Evolutionary conservation across 2,329 filamentous ascomycete genomes (phyloP), one percentile per base, ranked within the genome.

Genomic region (Cercospora sojina): DNA sequence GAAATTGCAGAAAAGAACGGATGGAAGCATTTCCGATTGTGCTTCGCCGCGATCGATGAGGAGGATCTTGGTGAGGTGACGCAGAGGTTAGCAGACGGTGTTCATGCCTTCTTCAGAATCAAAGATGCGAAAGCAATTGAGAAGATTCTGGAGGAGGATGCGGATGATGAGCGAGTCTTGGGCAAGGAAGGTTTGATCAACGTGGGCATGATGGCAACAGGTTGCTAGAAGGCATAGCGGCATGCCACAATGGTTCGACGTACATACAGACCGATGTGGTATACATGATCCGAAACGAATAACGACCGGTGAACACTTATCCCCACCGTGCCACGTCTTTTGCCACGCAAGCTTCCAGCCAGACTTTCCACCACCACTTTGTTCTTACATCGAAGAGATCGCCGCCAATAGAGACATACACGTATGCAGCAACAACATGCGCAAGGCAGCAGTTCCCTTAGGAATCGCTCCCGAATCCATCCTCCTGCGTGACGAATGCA

Each of bases 1-100:
- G 81, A 88, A 70, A 85, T 93, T 41, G 75, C 78, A 16, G 79
- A 82, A 4, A 79, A 83, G 64, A 81, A 86, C 49, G 90, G 87
- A 2, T 93, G 90, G 87, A 85, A 85, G 71, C 94, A 89, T 76
- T 88, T 88, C 77, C 83, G 93, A 13, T 75, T 97, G 38, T 96
- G 92, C 79, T 97, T 97, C 79, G 92, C 92, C 1, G 92, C 93
- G 1, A 90, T 93, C 78, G 83, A 86, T n/a, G 89, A 90, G 63
- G 88, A 90, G 43, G 86, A 90, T 47, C 81, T 97, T 5, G 85
- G 84, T 25, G 78, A 79, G 5, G 87, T 88, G 69, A 88, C 86
- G 6, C 80, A 85, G 74, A 80, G 89, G 27, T 88, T 96, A 73
- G 87, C 86, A 0, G 83, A 87, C 35, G 92, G 89, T 0, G 84